Evolutionary conservation across 2,329 filamentous ascomycete genomes (phyloP), one percentile per base, ranked within the genome.

Genomic region (Cryphonectria radicalis): DNA sequence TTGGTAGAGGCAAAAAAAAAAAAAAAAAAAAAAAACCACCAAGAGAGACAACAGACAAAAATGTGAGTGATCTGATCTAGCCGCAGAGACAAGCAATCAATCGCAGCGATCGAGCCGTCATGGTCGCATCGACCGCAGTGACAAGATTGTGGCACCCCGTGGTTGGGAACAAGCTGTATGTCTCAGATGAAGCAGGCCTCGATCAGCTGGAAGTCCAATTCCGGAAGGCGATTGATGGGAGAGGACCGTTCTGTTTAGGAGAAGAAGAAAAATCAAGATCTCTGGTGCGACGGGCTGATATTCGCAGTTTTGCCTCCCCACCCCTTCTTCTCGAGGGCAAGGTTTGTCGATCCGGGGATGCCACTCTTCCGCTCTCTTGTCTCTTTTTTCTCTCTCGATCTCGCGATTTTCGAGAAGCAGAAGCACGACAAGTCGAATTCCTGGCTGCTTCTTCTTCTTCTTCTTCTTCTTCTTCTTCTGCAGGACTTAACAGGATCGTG

Each of bases 101-200:
- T 42, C 53, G 65, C 65, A 25, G 65, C 65, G 42, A 59, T 43
- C 25, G 53, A 28, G 35, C 55, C 55, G 65, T 43, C 65, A 59
- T 67, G 32, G 65, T 59, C 53, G 55, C 55, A 59, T 28, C 25
- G 55, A 19, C 28, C 53, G 28, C 55, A 59, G 25, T 19, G 28
- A 19, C 13, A 32, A 32, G 35, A 28, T 13, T 59, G 63, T 72
- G 59, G 66, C 63, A 63, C 70, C 63, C 55, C 64, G 59, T 66
- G 63, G 66, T 64, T 68, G 60, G 64, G 70, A 55, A 42, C 1
- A 19, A 70, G 62, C 66, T 72, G 71, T 72, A 70, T 72, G 71
- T 72, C 71, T 72, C 71, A 70, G 71, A 72, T 70, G 68, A 37
- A 70, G 65, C 71, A 72, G 71, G 71, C 63, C 60, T 70, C 40